Base-by-base conservation (phyloP, 176 grass and related monocot species). In the Miscanthus lutarioriparius region DNA sequence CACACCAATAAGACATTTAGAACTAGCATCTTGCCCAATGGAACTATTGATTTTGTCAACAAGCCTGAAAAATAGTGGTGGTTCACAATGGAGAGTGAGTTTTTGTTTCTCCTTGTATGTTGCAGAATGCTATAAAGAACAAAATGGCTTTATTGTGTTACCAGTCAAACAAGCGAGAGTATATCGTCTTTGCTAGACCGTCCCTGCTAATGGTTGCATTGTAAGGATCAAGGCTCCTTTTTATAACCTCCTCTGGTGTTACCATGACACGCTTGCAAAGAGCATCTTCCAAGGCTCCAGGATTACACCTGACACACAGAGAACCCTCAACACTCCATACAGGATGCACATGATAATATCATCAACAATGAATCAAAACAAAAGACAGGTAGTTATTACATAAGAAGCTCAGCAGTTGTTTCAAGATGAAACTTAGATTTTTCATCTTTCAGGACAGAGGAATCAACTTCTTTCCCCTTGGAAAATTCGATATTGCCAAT, bases 121-220 rank as follows among this genome's bases (percentile, higher is more conserved):
- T 77, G 32, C 69, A 28, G n/a, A 32, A 70, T 84, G 53, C 47
- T 63, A 66, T 64, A 65, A 78, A 86, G 48, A 77, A 89, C 53
- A 49, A 64, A 36, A 89, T 38, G 54, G 4, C 23, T 82, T 56
- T 51, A 84, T 58, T 74, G 37, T 79, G 77, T 93, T 99, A 99
- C 96, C 96, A 99, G 88, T 99, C 96, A 87, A 99, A 99, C 61
- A 99, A 94, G 71, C 93, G 93, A 70, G 96, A 99, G 80, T 99
- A 99, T 92, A 99, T 86, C 3, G 96, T 96, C 72, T 99, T 99
- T 67, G 96, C 96, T 76, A 99, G 88, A 87, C 96, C 96, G 78
- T 99, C 96, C 86, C 96, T 93, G 79, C 96, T 99, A 67, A 99
- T 70, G 82, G 91, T 92, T 84, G 96, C 96, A 81, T 78, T 89